phyloP scores from a whole-genome alignment of 805 yeast species.

The Pichia insulana region DNA sequence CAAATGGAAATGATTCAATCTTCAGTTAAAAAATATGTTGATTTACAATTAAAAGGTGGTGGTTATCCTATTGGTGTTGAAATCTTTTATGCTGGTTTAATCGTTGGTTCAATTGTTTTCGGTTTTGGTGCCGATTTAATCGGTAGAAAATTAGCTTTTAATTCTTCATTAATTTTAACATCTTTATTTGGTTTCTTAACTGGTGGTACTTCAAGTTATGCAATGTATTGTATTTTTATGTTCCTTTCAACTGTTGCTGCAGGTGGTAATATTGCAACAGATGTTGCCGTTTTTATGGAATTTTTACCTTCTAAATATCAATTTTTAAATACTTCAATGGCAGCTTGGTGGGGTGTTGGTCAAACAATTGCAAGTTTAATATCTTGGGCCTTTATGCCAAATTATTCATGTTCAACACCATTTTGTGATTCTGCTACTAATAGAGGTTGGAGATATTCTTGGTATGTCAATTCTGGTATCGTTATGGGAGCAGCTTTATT shows the following conservation, averaged over 20 bases:
- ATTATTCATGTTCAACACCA: conserved; percentile 37
- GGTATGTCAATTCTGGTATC: conserved; percentile 45
- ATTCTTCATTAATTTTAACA: conserved; percentile 38
- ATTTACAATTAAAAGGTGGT: conserved; percentile 37
- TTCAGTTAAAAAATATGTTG: conserved; percentile 37
- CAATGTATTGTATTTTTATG: conserved; percentile 42
- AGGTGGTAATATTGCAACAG: conserved; percentile 52
- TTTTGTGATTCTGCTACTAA: conserved; percentile 38
- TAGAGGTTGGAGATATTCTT: conserved; percentile 56
- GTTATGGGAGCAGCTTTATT: conserved; percentile 40
- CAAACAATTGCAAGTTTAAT: conserved; percentile 44
- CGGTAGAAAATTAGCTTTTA: conserved; percentile 46
- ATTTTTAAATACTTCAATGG: conserved; percentile 44
- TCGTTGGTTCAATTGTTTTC: conserved; percentile 48
- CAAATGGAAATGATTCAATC: conserved; percentile 41
- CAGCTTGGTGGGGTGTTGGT: conserved; percentile 58
- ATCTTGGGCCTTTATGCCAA: conserved; percentile 49
- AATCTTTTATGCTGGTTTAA: conserved; percentile 41
- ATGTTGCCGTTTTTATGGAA: conserved; percentile 45
- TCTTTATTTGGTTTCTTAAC: conserved; percentile 43
- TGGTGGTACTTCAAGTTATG: conserved; percentile 43
- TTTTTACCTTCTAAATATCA: conserved; percentile 43
- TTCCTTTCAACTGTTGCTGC: conserved; percentile 37
- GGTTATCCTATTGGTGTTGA: conserved; percentile 37
- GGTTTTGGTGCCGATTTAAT: conserved; percentile 48